phyloP scores from a whole-genome alignment of 2,329 filamentous ascomycete genomes.

The Neopestalotiopsis clavispora region DNA sequence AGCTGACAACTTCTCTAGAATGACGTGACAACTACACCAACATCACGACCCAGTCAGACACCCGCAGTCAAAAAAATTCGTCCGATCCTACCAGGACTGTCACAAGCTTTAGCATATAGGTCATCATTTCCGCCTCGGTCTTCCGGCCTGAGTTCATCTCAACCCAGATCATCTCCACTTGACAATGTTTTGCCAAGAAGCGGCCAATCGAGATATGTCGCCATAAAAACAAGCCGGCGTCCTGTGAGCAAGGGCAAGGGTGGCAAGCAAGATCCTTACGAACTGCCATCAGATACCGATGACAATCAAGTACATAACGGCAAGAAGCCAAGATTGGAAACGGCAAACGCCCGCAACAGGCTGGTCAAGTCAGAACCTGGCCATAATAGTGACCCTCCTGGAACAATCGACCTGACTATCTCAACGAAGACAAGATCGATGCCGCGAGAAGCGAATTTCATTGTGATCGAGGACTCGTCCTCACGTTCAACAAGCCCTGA shows the following conservation, averaged over 20 bases:
- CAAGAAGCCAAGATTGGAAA: background rate
- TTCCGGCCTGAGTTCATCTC: background rate
- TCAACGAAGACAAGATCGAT: background rate
- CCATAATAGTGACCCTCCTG: background rate
- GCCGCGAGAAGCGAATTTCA: background rate
- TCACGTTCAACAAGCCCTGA: background rate
- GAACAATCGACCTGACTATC: background rate
- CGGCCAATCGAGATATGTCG: background rate
- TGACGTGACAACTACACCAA: background rate
- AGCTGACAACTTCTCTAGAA: background rate
- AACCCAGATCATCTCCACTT: background rate
- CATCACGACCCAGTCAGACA: background rate
- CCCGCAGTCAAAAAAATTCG: background rate
- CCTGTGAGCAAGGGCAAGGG: background rate
- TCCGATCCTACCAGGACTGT: background rate
- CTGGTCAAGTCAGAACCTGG: background rate
- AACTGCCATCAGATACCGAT: slow-evolving; percentile 7
- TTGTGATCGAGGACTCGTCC: background rate
- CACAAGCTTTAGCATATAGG: background rate
- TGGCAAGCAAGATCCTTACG: slow-evolving; percentile 7
- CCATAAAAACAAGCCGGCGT: background rate
- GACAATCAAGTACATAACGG: background rate
- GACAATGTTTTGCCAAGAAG: background rate
- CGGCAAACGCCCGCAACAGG: background rate
- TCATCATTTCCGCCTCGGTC: background rate